A percentile compares a stretch with the other conserved stretches of the same genome.
Conservation (phyloP, 306 rosid species). For the Fragaria iinumae region DNA sequence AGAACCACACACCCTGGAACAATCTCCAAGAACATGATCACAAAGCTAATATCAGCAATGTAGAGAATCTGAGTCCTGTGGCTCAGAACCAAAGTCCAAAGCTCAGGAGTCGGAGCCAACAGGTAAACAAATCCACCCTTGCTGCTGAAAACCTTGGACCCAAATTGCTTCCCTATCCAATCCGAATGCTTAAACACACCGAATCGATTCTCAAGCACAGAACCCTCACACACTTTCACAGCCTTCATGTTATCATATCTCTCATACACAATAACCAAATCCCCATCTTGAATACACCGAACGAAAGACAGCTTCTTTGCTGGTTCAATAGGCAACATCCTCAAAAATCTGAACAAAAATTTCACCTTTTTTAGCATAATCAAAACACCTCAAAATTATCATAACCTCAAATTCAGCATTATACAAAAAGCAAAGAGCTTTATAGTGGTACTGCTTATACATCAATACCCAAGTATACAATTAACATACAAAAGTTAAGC, state of each 20-base stretch:
- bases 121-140: conserved; percentile 81
- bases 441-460: neutral
- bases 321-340: conserved; percentile 58
- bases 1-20: conserved; percentile 83
- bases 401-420: neutral
- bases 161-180: conserved; percentile 90
- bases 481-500: neutral
- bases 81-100: conserved; percentile 84
- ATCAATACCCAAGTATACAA: neutral
- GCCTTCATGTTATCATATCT: conserved; percentile 78
- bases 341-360: conserved; percentile 5
- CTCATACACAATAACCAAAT: conserved; percentile 77
- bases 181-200: conserved; percentile 80
- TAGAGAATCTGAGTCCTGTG: conserved; percentile 92
- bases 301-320: conserved; percentile 58
- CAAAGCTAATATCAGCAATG: conserved; percentile 81
- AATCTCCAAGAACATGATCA: conserved; percentile 73
- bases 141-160: conserved; percentile 72
- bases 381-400: neutral
- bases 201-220: conserved; percentile 73
- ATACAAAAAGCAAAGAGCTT: neutral
- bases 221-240: conserved; percentile 54
- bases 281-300: conserved; percentile 51
- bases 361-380: neutral
- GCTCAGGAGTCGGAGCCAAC: conserved; percentile 84